phyloP scores from a whole-genome alignment of 1,284 basidiomycete genomes.

The Mixia osmundae region DNA sequence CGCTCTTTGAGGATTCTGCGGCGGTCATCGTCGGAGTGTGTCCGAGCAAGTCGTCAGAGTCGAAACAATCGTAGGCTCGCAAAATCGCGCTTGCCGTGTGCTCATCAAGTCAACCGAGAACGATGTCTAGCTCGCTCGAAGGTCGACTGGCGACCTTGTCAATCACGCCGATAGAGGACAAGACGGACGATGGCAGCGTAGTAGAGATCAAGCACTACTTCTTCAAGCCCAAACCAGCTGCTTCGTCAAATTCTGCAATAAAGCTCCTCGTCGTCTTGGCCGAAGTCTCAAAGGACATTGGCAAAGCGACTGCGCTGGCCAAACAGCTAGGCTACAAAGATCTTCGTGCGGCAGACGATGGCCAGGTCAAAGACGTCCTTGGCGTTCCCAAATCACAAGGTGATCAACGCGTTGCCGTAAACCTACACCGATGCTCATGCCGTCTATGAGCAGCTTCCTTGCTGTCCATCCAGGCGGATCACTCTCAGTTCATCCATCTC shows the following conservation, averaged over 20 bases:
- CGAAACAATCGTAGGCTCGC: too few relatives aligned
- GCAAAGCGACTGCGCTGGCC: conserved; percentile 17
- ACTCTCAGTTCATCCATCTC: conserved; percentile 26
- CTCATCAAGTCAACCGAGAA: too few relatives aligned
- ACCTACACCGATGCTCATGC: not conserved
- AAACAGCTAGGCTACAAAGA: conserved; percentile 18
- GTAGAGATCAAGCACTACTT: conserved; percentile 9
- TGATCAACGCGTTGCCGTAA: not conserved
- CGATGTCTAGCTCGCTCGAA: too few relatives aligned
- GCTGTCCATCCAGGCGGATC: conserved; percentile 13
- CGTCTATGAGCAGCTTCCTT: conserved; percentile 12
- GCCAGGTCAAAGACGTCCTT: conserved; percentile 15
- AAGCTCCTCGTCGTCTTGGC: conserved; percentile 17
- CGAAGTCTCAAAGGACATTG: conserved; percentile 16
- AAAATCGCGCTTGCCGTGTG: too few relatives aligned
- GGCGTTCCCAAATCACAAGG: conserved; percentile 4
- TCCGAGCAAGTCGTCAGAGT: too few relatives aligned
- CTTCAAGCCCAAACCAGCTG: conserved; percentile 17
- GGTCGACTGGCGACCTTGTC: too few relatives aligned
- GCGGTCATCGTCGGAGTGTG: too few relatives aligned
- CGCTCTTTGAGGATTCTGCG: too few relatives aligned
- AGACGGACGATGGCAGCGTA: too few relatives aligned
- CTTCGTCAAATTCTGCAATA: conserved; percentile 10
- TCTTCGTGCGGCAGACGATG: conserved; percentile 17
- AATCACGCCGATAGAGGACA: too few relatives aligned